A percentile compares a stretch with the other conserved stretches of the same genome.
phyloP scores from a whole-genome alignment of 106 monocot species.

The Ottelia alismoides region DNA sequence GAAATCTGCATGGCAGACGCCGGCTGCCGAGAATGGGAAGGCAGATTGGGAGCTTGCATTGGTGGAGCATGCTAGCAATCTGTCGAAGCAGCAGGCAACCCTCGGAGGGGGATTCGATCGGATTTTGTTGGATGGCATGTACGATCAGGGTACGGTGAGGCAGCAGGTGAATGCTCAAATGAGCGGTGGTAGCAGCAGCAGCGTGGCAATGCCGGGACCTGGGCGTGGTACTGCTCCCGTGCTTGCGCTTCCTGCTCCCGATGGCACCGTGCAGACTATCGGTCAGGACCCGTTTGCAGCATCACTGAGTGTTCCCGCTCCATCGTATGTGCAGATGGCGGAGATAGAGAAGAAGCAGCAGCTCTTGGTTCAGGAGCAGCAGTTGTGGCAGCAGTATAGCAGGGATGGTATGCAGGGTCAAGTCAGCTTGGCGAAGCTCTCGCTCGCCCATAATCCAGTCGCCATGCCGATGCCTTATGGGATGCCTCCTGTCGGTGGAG shows the following conservation, averaged over 20 bases:
- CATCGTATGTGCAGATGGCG: conserved; percentile 85
- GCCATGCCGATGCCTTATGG: conserved; percentile 1
- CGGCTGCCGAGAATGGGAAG: conserved; percentile 57
- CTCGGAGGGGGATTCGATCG: conserved; percentile 70
- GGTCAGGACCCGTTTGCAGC: conserved; percentile 74
- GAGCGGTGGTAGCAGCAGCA: conserved; percentile 71
- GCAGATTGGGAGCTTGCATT: conserved; percentile 78
- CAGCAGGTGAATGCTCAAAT: conserved; percentile 43
- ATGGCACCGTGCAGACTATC: conserved; percentile 40
- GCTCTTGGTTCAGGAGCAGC: conserved; percentile 56
- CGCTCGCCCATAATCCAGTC: conserved; percentile 3
- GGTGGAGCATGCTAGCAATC: conserved; percentile 67
- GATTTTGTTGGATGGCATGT: conserved; percentile 73
- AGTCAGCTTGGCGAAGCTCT: conserved; percentile 18
- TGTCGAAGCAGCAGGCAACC: conserved; percentile 52
- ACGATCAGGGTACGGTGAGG: conserved; percentile 63
- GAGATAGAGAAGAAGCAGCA: conserved; percentile 90
- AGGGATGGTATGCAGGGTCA: conserved; percentile 59
- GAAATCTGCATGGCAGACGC: conserved; percentile 76
- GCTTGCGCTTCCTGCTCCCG: conserved; percentile 72
- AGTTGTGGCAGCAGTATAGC: conserved; percentile 70
- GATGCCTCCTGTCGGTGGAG: conserved; percentile 7
- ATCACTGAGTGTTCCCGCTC: conserved; percentile 51
- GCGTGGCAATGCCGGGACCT: conserved; percentile 29
- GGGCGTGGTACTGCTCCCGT: conserved; percentile 17